Base-by-base conservation (phyloP, 108 stramenopile genomes). In the Skeletonema potamos region DNA sequence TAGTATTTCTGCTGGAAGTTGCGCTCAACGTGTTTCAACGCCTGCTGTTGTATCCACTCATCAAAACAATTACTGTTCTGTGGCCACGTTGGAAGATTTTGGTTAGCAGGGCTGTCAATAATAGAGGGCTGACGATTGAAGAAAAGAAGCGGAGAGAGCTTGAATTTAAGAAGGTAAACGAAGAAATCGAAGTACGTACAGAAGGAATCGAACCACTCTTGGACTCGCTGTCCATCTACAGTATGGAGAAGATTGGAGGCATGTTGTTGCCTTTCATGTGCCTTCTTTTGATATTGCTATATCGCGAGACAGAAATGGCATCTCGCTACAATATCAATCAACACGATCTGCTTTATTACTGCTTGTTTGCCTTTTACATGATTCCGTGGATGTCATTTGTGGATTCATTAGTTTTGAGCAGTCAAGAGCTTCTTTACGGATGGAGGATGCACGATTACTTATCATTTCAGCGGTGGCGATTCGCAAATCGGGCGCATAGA, bases 381-480 rank as follows among this genome's bases (percentile, higher is more conserved):
- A 79, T 89, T 48, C 85, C 85, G 12, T 84, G 76, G 70, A 64
- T 58, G 43, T 64, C 87, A n/a, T 8, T 79, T 33, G 74, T 91
- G 71, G 94, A 96, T 64, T 82, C 91, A 7, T 91, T 92, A 34
- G 57, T 96, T 33, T 75, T 93, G 24, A 92, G 91, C 76, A 77
- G 85, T 4, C 90, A 92, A 61, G 94, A 96, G 80, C 89, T 96
- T 28, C 76, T 87, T 4, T 91, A 89, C 64, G 94, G 94, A 8
- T 96, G 92, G 92, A 83, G 86, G 61, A 81, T 96, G 17, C 87
- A 87, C 77, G 94, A 96, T 69, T 96, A 96, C 72, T 74, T 96
- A 4, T 81, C 87, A 15, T 96, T 93, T 67, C 92, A 94, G 68
- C 66, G 83, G 27, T 94, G 91, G 77, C 74, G 94, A 18, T 96